A percentile compares a stretch with the other conserved stretches of the same genome.
Conservation (phyloP, 176 grass and related monocot species). For the Puccinellia tenuiflora region DNA sequence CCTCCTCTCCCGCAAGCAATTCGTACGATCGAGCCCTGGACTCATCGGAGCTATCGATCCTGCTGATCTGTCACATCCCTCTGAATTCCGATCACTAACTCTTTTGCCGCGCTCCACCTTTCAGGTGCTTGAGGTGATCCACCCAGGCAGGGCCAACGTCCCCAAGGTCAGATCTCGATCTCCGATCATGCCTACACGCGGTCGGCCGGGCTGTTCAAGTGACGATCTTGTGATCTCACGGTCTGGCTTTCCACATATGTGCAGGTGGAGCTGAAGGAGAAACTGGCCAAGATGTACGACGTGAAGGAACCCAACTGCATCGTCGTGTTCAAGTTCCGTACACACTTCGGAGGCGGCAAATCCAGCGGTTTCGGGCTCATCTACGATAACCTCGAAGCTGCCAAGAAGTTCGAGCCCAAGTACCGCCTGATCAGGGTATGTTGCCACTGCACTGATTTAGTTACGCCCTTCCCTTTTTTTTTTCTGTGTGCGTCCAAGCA, state of each 20-base stretch:
- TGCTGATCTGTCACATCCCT: not conserved
- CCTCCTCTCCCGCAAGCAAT: constrained; percentile 96
- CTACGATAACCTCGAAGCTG: constrained; percentile 71
- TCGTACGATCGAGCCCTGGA: constrained; percentile 39
- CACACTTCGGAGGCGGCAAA: constrained; percentile 95
- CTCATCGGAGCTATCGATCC: not conserved
- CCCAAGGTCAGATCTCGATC: constrained; percentile 54
- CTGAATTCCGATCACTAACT: not conserved
- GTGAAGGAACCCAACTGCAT: constrained; percentile 87
- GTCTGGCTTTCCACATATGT: not conserved
- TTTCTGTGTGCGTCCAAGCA: not conserved
- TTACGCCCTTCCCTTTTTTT: too few species aligned
- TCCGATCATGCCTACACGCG: not conserved
- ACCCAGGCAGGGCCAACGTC: constrained; percentile 78
- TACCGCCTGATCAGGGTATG: constrained; percentile 95
- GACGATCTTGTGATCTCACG: not conserved
- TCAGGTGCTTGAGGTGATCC: constrained; percentile 95
- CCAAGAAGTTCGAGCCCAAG: constrained; percentile 93
- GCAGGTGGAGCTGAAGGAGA: constrained; percentile 86
- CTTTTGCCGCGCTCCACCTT: not conserved
- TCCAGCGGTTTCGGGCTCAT: constrained; percentile 90
- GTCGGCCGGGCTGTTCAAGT: not conserved
- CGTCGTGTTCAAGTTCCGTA: constrained; percentile 96
- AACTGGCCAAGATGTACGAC: constrained; percentile 62
- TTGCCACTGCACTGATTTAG: not conserved